phyloP scores from a whole-genome alignment of 768 basidiomycete genomes.

The Termitomyces sp. region DNA sequence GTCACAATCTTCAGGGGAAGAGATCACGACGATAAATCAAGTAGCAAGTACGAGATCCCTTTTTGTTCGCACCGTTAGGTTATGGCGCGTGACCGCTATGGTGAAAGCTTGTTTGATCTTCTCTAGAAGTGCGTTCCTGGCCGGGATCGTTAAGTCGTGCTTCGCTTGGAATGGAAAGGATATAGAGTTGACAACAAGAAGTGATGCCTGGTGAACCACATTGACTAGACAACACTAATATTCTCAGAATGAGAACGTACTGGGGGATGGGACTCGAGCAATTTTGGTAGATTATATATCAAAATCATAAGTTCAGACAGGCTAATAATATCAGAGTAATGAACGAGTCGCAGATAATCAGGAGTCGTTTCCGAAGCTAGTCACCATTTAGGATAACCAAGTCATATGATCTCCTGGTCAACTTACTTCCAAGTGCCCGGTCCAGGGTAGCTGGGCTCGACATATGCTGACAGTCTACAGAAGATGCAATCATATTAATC shows the following conservation, averaged over 20 bases:
- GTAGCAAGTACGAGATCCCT: slow-evolving; percentile 1
- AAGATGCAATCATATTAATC: neutral
- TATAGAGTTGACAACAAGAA: slow-evolving; percentile 64
- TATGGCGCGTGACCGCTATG: slow-evolving; percentile 38
- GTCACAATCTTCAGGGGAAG: slow-evolving; percentile 31
- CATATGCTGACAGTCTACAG: slow-evolving; percentile 45
- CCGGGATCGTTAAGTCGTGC: slow-evolving; percentile 30
- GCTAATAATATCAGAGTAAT: slow-evolving; percentile 37
- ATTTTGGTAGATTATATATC: slow-evolving; percentile 44
- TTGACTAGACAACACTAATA: neutral
- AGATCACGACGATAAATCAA: neutral
- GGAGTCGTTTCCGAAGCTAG: slow-evolving; percentile 11
- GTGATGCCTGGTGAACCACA: slow-evolving; percentile 34
- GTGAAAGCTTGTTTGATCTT: slow-evolving; percentile 49
- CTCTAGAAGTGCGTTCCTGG: slow-evolving; percentile 40
- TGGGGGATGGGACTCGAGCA: slow-evolving; percentile 39
- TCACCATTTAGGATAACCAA: neutral
- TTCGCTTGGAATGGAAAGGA: slow-evolving; percentile 60
- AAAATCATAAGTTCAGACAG: slow-evolving; percentile 55
- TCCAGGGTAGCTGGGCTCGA: slow-evolving; percentile 26
- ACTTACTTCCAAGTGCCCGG: slow-evolving; percentile 21
- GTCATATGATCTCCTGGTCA: neutral
- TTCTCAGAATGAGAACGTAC: slow-evolving; percentile 24
- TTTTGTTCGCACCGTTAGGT: slow-evolving; percentile 38
- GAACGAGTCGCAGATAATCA: slow-evolving; percentile 22